A percentile compares a stretch with the other conserved stretches of the same genome.
phyloP scores from a whole-genome alignment of 495 filamentous ascomycete species.

The Penicillium samsonianum region DNA sequence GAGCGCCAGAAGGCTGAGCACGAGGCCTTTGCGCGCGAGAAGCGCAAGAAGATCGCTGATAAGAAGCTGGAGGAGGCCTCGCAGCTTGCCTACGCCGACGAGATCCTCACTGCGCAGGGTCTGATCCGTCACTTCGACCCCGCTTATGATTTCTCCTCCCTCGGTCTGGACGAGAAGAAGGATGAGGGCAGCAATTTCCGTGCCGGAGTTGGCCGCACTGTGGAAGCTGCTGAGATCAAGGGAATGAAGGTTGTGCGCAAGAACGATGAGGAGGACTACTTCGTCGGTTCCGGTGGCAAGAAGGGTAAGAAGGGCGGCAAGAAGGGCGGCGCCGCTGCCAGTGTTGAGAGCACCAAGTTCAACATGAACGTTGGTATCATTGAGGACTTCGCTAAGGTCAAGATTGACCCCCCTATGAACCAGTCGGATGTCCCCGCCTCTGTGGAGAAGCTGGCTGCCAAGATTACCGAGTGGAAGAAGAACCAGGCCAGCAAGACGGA shows the following conservation, averaged over 20 bases:
- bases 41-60: constrained; percentile 77
- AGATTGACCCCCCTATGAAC: constrained; percentile 82
- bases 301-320: constrained; percentile 91
- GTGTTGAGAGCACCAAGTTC: constrained; percentile 62
- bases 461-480: constrained; percentile 89
- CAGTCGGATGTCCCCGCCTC: constrained; percentile 74
- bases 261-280: constrained; percentile 86
- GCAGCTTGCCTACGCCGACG: constrained; percentile 81
- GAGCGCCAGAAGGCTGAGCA: constrained; percentile 80
- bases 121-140: constrained; percentile 92
- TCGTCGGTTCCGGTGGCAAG: constrained; percentile 77
- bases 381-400: constrained; percentile 80
- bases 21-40: constrained; percentile 69
- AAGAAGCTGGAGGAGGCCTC: constrained; percentile 91
- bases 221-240: constrained; percentile 75
- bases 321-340: constrained; percentile 51
- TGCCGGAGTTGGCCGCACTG: constrained; percentile 76
- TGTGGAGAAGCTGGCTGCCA: constrained; percentile 85
- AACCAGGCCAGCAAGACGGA: constrained; percentile 90
- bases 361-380: constrained; percentile 86
- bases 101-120: constrained; percentile 83
- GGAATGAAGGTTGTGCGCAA: constrained; percentile 77
- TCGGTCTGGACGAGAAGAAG: constrained; percentile 59
- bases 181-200: constrained; percentile 68
- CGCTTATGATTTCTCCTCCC: constrained; percentile 61